Conservation (phyloP, 805 yeast genomes). For the Starmerella roubikii region DNA sequence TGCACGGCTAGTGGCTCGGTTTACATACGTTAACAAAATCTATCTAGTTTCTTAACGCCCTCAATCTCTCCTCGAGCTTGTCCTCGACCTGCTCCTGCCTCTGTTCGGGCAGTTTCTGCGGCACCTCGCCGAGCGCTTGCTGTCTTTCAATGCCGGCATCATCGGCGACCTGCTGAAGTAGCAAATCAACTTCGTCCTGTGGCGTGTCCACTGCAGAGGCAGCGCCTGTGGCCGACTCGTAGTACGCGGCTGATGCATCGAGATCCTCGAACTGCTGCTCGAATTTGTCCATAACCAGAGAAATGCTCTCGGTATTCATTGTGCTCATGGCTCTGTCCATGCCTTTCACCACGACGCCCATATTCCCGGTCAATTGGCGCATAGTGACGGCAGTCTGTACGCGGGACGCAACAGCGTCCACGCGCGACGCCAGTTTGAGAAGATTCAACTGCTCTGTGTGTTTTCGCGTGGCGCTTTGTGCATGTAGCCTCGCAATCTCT, state of each 20-base stretch:
- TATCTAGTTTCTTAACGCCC: constrained; percentile 51
- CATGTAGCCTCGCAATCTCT: constrained; percentile 87
- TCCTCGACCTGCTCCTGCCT: constrained; percentile 65
- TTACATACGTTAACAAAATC: no score
- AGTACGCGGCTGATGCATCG: constrained; percentile 85
- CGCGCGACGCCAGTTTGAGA: constrained; percentile 68
- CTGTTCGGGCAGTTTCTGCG: constrained; percentile 35
- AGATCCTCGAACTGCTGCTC: constrained; percentile 92
- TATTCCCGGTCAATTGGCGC: constrained; percentile 87
- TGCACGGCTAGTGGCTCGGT: no score
- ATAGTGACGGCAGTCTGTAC: constrained; percentile 97
- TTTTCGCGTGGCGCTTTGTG: constrained; percentile 90
- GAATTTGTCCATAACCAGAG: constrained; percentile 92
- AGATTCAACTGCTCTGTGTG: constrained; percentile 73
- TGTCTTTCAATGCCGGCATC: constrained; percentile 91
- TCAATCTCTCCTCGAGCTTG: constrained; percentile 67
- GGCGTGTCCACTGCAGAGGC: constrained; percentile 85
- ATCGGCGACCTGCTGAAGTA: constrained; percentile 87
- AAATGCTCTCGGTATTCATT: constrained; percentile 87
- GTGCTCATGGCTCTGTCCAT: constrained; percentile 94
- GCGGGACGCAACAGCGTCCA: constrained; percentile 90
- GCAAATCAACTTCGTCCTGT: constrained; percentile 83
- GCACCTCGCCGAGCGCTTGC: constrained; percentile 49
- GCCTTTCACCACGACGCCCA: constrained; percentile 84
- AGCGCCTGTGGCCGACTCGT: constrained; percentile 77